Conservation (phyloP, 192 early-diverging fungal genomes). For the Fimicolochytrium jonesii region DNA sequence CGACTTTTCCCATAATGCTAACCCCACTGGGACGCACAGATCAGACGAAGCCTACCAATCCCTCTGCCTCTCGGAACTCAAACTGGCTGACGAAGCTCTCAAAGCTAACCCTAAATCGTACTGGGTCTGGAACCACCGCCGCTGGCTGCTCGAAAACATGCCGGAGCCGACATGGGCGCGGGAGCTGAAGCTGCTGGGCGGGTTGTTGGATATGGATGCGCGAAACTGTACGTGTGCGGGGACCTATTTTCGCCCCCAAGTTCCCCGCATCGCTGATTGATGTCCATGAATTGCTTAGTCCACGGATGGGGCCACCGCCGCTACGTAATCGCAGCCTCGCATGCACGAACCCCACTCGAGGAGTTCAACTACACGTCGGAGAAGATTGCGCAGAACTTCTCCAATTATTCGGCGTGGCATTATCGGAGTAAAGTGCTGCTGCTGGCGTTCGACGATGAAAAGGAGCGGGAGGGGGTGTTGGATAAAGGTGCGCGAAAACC, state of each 20-base stretch:
- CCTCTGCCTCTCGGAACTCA: slow-evolving; percentile 63
- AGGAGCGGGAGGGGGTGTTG: slow-evolving; percentile 36
- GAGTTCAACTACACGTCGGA: slow-evolving; percentile 88
- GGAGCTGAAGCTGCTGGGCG: slow-evolving; percentile 72
- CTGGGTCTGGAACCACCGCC: slow-evolving; percentile 95
- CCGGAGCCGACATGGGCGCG: slow-evolving; percentile 70
- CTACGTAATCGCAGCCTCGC: slow-evolving; percentile 62
- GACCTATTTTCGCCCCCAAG: background rate
- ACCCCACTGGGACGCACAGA: no score
- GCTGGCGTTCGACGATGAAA: slow-evolving; percentile 8
- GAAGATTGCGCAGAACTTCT: slow-evolving; percentile 91
- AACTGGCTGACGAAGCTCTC: slow-evolving; percentile 69
- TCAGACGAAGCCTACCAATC: slow-evolving; percentile 35
- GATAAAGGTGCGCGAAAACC: slow-evolving; percentile 20
- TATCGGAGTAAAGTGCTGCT: slow-evolving; percentile 78
- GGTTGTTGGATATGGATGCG: slow-evolving; percentile 82
- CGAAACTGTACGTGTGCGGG: slow-evolving; percentile 72
- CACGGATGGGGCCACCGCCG: slow-evolving; percentile 99
- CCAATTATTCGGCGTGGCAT: slow-evolving; percentile 99
- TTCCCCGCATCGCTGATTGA: background rate
- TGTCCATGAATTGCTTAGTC: slow-evolving; percentile 58
- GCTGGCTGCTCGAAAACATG: slow-evolving; percentile 81
- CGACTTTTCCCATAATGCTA: no score
- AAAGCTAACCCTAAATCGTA: slow-evolving; percentile 88
- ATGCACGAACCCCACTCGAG: slow-evolving; percentile 27